A percentile compares a stretch with the other conserved stretches of the same genome.
Evolutionary conservation across 768 basidiomycete genomes (phyloP).

Genomic region (Boletus coccyginus): DNA sequence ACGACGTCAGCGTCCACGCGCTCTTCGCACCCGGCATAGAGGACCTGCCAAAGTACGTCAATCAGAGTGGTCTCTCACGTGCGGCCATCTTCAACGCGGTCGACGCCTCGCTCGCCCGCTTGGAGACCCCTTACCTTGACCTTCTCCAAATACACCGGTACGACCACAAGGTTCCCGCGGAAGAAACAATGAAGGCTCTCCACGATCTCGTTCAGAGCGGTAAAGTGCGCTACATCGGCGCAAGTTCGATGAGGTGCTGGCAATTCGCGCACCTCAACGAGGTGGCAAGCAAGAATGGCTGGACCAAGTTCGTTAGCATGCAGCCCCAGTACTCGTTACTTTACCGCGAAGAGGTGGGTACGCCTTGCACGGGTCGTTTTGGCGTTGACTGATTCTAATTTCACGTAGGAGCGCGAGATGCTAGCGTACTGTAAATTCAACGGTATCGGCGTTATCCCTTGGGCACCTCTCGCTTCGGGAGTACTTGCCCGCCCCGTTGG

Average conservation of each 20-base stretch:
- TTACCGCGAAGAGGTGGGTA: conserved; percentile 49
- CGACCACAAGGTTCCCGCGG: conserved; percentile 35
- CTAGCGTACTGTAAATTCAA: conserved; percentile 42
- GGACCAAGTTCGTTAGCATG: conserved; percentile 57
- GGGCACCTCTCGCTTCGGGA: conserved; percentile 42
- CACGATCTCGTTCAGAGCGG: conserved; percentile 48
- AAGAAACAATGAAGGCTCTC: conserved; percentile 50
- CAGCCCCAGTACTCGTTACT: conserved; percentile 53
- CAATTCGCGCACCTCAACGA: conserved; percentile 44
- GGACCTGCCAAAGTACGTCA: conserved; percentile 21
- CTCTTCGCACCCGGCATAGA: not conserved
- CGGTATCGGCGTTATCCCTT: conserved; percentile 53
- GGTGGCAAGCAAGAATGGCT: conserved; percentile 41
- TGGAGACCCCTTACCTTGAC: conserved; percentile 37
- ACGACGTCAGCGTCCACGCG: not conserved
- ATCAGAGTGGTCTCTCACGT: conserved; percentile 36
- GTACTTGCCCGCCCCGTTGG: conserved; percentile 37
- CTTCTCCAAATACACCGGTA: conserved; percentile 46
- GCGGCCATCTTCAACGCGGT: conserved; percentile 38
- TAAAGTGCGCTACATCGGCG: conserved; percentile 51
- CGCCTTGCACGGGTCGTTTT: too few species aligned
- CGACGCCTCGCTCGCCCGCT: conserved; percentile 36
- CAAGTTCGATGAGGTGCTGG: conserved; percentile 47
- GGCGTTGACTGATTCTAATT: not conserved
- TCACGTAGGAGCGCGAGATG: conserved; percentile 46